Evolutionary conservation across 495 filamentous ascomycete species (phyloP).

Genomic region (Neurospora sp.): DNA sequence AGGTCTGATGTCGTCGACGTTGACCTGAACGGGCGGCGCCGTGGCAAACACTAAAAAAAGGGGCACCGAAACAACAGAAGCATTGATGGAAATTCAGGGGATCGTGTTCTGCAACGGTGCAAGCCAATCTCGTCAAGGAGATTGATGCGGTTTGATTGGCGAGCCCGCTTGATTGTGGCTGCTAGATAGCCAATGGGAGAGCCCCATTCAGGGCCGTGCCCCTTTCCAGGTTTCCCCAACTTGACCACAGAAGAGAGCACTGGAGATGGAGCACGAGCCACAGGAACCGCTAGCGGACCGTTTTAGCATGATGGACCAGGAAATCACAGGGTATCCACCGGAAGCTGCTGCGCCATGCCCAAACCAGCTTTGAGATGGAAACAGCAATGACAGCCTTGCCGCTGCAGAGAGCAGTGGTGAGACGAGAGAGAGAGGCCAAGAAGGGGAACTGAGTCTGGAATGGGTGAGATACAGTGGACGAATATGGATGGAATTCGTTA

Average conservation of each 20-base stretch:
- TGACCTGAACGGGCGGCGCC: neutral
- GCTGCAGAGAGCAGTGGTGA: neutral
- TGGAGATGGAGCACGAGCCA: neutral
- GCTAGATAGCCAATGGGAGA: neutral
- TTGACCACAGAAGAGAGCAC: neutral
- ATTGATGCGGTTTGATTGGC: conserved; percentile 13
- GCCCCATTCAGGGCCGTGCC: neutral
- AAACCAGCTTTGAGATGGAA: neutral
- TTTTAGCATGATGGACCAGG: neutral
- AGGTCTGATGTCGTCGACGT: neutral
- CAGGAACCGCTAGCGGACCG: neutral
- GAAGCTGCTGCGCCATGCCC: neutral
- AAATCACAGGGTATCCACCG: neutral
- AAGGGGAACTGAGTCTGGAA: neutral
- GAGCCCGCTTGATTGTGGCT: neutral
- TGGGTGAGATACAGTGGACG: neutral
- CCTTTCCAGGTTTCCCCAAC: neutral
- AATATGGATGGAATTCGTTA: neutral
- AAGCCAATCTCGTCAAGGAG: conserved; percentile 23
- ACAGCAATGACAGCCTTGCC: neutral
- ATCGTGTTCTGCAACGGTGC: neutral
- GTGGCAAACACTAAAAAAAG: neutral
- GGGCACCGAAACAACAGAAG: neutral
- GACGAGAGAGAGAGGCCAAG: neutral
- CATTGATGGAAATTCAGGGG: conserved; percentile 1